Conservation (phyloP, 345 rosid species). For the Brassica incana region DNA sequence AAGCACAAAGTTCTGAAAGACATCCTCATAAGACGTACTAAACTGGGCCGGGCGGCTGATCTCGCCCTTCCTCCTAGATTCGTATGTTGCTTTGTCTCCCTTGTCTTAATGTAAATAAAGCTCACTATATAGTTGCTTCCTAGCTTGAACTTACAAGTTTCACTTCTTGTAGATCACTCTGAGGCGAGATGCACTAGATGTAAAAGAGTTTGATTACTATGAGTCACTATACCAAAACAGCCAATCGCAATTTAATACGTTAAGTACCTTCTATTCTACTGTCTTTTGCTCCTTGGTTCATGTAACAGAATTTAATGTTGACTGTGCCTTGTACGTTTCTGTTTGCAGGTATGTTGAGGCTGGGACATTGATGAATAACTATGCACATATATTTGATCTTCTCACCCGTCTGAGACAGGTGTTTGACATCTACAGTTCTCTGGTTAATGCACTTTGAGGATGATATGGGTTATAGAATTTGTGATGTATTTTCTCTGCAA, state of each 20-base stretch:
- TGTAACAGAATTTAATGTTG: neutral
- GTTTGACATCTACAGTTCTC: constrained; percentile 19
- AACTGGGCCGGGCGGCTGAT: constrained; percentile 94
- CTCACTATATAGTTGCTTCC: constrained; percentile 11
- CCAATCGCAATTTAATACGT: constrained; percentile 91
- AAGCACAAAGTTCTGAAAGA: constrained; percentile 76
- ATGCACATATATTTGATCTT: constrained; percentile 95
- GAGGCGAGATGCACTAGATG: constrained; percentile 82
- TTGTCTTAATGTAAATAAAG: constrained; percentile 15
- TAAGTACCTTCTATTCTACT: constrained; percentile 24
- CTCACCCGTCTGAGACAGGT: constrained; percentile 98
- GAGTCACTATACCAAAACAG: constrained; percentile 82
- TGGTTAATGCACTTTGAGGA: constrained; percentile 14
- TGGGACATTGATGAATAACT: constrained; percentile 91
- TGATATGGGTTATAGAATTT: constrained; percentile 13
- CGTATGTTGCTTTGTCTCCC: constrained; percentile 46
- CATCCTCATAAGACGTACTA: constrained; percentile 82
- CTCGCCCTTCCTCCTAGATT: constrained; percentile 97
- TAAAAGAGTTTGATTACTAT: constrained; percentile 84
- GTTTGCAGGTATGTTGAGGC: constrained; percentile 70
- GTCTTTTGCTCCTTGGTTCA: constrained; percentile 23
- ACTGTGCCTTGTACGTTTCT: constrained; percentile 12
- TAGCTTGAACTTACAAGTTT: constrained; percentile 3
- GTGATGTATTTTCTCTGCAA: constrained; percentile 31
- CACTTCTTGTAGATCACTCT: constrained; percentile 56